phyloP scores from a whole-genome alignment of 1,284 basidiomycete species.

The Fomitopsis pinicola region DNA sequence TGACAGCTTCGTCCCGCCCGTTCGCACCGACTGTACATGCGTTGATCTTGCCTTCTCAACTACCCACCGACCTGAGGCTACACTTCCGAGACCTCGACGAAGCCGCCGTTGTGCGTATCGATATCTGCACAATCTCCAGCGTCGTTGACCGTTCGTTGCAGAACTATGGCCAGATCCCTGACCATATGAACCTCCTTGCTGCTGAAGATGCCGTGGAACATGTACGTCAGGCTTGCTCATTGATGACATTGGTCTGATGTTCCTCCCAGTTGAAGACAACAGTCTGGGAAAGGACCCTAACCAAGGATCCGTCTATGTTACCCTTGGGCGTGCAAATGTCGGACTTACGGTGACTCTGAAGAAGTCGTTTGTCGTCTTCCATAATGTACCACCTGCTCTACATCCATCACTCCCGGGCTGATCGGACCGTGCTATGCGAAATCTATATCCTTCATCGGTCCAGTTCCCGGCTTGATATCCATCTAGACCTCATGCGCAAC shows the following conservation, averaged over 20 bases:
- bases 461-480: no score
- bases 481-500: no score
- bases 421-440: background rate
- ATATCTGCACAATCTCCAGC: background rate
- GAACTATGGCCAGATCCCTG: slow-evolving; percentile 57
- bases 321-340: slow-evolving; percentile 46
- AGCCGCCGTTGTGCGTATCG: slow-evolving; percentile 43
- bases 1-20: slow-evolving; percentile 48
- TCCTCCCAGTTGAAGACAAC: slow-evolving; percentile 34
- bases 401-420: background rate
- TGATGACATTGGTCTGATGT: background rate
- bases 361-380: background rate
- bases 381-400: background rate
- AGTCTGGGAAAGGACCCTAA: slow-evolving; percentile 32
- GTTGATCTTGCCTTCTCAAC: slow-evolving; percentile 62
- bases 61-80: slow-evolving; percentile 64
- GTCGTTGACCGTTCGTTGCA: slow-evolving; percentile 24
- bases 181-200: slow-evolving; percentile 77
- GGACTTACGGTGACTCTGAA: slow-evolving; percentile 17
- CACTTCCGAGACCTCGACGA: slow-evolving; percentile 68
- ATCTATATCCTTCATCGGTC: background rate
- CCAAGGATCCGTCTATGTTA: slow-evolving; percentile 46
- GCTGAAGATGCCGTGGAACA: slow-evolving; percentile 40
- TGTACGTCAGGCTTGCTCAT: slow-evolving; percentile 4
- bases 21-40: slow-evolving; percentile 69